Evolutionary conservation across 768 basidiomycete species (phyloP).

Genomic region (Tephrocybe rancida): DNA sequence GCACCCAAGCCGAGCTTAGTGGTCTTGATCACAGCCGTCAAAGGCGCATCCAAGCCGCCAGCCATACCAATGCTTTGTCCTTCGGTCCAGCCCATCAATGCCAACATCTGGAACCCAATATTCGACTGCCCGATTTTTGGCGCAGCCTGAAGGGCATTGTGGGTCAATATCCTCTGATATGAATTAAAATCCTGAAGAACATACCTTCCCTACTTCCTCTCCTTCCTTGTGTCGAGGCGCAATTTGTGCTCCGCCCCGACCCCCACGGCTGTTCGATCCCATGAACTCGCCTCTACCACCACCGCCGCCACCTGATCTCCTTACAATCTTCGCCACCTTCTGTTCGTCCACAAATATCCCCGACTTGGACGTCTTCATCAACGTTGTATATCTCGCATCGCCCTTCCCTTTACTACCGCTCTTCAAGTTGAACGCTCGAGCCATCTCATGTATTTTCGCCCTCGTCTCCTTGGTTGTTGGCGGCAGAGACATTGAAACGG

Average conservation of each 20-base stretch:
- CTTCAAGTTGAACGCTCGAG: conserved; percentile 75
- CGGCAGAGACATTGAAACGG: conserved; percentile 65
- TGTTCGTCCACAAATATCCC: conserved; percentile 58
- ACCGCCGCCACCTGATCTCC: conserved; percentile 37
- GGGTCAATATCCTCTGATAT: not conserved
- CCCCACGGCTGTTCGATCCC: conserved; percentile 30
- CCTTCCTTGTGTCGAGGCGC: conserved; percentile 72
- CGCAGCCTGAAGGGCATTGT: conserved; percentile 54
- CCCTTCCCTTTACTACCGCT: conserved; percentile 78
- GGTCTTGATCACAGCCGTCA: conserved; percentile 85
- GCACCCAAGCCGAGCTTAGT: conserved; percentile 88
- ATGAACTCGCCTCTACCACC: conserved; percentile 36
- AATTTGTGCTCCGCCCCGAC: conserved; percentile 20
- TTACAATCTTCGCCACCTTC: conserved; percentile 51
- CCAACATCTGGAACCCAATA: conserved; percentile 85
- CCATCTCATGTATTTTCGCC: conserved; percentile 78
- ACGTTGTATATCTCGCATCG: conserved; percentile 70
- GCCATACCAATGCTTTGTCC: conserved; percentile 74
- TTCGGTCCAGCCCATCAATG: conserved; percentile 90
- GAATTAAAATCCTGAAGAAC: conserved; percentile 1
- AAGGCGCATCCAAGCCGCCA: conserved; percentile 71
- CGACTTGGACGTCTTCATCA: conserved; percentile 67
- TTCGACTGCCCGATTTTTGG: conserved; percentile 82
- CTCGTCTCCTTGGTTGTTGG: conserved; percentile 77
- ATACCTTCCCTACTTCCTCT: conserved; percentile 82